Percentiles rank a stretch among this genome's conserved stretches.
Conservation (phyloP, 805 yeast genomes). For the Zygoascus bituminiphila region DNA sequence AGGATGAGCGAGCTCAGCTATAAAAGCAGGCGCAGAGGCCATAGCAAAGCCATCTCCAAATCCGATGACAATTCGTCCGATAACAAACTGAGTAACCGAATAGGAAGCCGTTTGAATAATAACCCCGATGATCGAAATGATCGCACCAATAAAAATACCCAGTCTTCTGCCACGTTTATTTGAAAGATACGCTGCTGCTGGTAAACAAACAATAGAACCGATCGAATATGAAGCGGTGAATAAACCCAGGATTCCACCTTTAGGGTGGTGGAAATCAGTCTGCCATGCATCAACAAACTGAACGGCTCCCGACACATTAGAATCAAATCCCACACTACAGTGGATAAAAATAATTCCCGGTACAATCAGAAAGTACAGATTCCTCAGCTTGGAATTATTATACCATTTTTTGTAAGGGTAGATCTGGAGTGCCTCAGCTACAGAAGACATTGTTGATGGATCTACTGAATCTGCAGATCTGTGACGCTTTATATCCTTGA, state of each 20-base stretch:
- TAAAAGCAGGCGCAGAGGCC: constrained; percentile 41
- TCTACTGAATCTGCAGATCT: neutral
- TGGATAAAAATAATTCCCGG: constrained; percentile 6
- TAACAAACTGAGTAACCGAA: constrained; percentile 48
- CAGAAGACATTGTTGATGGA: neutral
- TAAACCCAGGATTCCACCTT: constrained; percentile 14
- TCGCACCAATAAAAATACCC: constrained; percentile 44
- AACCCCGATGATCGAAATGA: constrained; percentile 56
- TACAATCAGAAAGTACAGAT: constrained; percentile 6
- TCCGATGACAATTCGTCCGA: constrained; percentile 42
- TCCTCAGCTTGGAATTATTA: neutral
- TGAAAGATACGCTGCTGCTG: constrained; percentile 52
- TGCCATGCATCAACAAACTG: constrained; percentile 20
- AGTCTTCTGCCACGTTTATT: constrained; percentile 55
- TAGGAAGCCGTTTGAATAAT: constrained; percentile 59
- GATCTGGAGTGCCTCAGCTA: neutral
- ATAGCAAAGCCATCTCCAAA: constrained; percentile 37
- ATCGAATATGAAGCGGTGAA: constrained; percentile 10
- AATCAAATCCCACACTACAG: constrained; percentile 12
- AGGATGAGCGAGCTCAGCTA: constrained; percentile 46
- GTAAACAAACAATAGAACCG: constrained; percentile 68
- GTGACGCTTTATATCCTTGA: neutral
- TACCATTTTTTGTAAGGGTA: constrained; percentile 6
- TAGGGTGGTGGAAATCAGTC: constrained; percentile 10
- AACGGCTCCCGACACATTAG: constrained; percentile 12